Evolutionary conservation across 257 asterid species (phyloP), one percentile per base, ranked within the genome.

Genomic region (Galeopsis tetrahit): DNA sequence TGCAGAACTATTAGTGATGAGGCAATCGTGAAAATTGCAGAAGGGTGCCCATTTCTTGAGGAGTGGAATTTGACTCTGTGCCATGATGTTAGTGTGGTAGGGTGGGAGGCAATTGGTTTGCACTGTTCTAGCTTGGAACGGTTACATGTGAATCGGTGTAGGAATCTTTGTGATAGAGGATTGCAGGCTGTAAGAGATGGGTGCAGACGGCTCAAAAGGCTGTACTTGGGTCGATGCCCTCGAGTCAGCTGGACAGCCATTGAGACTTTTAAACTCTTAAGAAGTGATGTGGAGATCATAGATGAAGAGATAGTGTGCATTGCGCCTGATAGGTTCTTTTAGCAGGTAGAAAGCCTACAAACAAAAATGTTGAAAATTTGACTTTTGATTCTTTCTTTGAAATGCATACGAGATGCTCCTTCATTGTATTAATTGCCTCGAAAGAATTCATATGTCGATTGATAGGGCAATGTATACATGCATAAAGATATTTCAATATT

Each of bases 21-120:
- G 10, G 75, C 81, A 0, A 44, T 89, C 43, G 63, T 70, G 59
- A 78, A 82, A 17, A 85, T 91, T 2, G 77, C 95, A 0, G 73
- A 71, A 31, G 89, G 88, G 58, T 90, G 94, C 49, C 88, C 96
- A 0, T 42, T 81, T 40, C 87, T 88, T 3, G 69, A 79, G 42
- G 96, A 88, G 46, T 90, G 96, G 96, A 90, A 87, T 85, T 75
- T 90, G 77, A 88, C 94, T 10, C 42, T 81, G 36, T 90, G 97
- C 59, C 88, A 88, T 60, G 96, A 80, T 70, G 66, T 88, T 17
- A 70, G 63, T 34, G 28, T 73, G 7, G 63, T 63, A 0, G 95
- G 97, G 14, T 90, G 96, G 94, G 81, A 77, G 43, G 73, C 94
- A 28, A 82, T 91, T 0, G 90, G 88, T 43, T 33, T 64, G 2